Conservation (phyloP, 106 monocot genomes). For the Apostasia ramifera region DNA sequence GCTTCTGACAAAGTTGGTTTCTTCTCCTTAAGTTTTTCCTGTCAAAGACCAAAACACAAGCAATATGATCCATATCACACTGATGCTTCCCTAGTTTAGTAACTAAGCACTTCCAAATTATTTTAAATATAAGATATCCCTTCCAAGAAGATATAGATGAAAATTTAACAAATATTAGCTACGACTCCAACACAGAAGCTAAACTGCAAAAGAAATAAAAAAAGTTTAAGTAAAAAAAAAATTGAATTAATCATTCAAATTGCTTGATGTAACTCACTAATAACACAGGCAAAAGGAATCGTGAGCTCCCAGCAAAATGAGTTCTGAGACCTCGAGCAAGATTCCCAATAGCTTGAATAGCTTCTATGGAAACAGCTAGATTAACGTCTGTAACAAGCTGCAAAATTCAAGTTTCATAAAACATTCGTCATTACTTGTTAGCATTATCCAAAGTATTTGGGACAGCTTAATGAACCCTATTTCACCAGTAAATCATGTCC, state of each 20-base stretch:
- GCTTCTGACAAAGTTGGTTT: conserved; percentile 64
- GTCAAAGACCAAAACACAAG: conserved; percentile 17
- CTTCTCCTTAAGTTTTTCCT: conserved; percentile 99
- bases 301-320: conserved; percentile 82
- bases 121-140: neutral
- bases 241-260: neutral
- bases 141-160: neutral
- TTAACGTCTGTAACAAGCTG: conserved; percentile 97
- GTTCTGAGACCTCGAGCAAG: conserved; percentile 81
- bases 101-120: neutral
- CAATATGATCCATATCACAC: neutral
- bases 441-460: no score
- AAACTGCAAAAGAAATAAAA: neutral
- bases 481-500: no score
- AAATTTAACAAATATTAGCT: neutral
- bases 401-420: conserved; percentile 2
- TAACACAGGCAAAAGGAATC: conserved; percentile 70
- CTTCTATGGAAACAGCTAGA: conserved; percentile 93
- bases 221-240: neutral
- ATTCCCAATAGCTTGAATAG: conserved; percentile 92
- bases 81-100: neutral
- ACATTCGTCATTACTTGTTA: no score
- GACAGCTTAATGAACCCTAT: no score
- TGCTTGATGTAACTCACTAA: conserved; percentile 49
- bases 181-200: neutral